Evolutionary conservation across 2,329 filamentous ascomycete species (phyloP), one percentile per base, ranked within the genome.

Genomic region (Aureobasidium subglaciale): DNA sequence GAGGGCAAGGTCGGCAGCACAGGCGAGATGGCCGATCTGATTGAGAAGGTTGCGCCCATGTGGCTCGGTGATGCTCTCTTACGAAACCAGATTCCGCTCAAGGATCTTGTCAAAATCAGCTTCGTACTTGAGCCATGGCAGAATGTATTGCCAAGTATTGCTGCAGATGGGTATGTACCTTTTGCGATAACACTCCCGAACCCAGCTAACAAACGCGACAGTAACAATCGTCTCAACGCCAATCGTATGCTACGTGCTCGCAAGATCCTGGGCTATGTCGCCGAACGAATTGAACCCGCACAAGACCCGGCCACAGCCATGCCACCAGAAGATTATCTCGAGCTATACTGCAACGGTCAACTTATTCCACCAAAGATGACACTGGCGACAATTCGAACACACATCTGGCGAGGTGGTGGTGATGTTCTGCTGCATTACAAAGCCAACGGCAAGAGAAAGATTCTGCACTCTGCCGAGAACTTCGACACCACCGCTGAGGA

Each of bases 71-170:
- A 97, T 60, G 81, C 96, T 32, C 76, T 99, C 13, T 75, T 99
- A 43, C 77, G 78, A 76, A 96, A 96, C 68, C 80, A 83, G 67
- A 82, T 89, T 8, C 89, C 90, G 0, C 73, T 79, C 58, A 97
- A 97, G 74, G 93, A 97, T n/a, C 85, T 91, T 1, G 83, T 92
- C 63, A 99, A 99, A 77, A 85, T 97, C n/a, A 91, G 89, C 3
- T 99, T 99, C 66, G 81, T 96, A 15, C 77, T 99, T 22, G 83
- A 93, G 63, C 91, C 93, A 0, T 90, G 82, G 73, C 79, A 88
- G 63, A 56, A 56, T 9, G 54, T 46, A 9, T 74, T 97, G 52
- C 90, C 90, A 0, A 80, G 79, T 55, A 86, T 96, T 48, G 82
- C 86, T 29, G 81, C 83, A 4, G 90, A 95, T 66, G 86, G 77